phyloP scores from a whole-genome alignment of 2,329 filamentous ascomycete species.

The Cladosporium sp. region DNA sequence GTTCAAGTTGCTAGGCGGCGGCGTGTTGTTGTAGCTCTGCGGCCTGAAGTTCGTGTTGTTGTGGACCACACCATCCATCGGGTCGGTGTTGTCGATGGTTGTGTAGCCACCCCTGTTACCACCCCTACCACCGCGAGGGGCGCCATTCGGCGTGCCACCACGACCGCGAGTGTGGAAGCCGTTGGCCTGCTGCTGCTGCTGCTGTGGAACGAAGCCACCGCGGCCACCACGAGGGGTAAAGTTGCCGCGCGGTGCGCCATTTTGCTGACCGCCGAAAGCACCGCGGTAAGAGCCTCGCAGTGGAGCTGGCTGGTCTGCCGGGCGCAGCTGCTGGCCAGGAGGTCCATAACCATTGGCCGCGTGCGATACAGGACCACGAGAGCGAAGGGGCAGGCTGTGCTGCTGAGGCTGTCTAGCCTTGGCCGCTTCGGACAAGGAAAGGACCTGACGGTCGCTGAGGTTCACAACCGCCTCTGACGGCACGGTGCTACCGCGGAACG shows the following conservation, averaged over 20 bases:
- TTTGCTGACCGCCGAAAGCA: slow-evolving; percentile 46
- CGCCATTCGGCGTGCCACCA: slow-evolving; percentile 23
- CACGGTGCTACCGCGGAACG: slow-evolving; percentile 92
- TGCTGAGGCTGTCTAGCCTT: slow-evolving; percentile 25
- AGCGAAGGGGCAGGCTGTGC: slow-evolving; percentile 23
- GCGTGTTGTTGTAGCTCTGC: slow-evolving; percentile 50
- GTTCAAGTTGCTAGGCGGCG: slow-evolving; percentile 57
- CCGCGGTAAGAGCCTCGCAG: slow-evolving; percentile 56
- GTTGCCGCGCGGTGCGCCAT: slow-evolving; percentile 25
- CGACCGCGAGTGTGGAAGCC: slow-evolving; percentile 21
- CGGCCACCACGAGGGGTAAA: slow-evolving; percentile 33
- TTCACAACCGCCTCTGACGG: slow-evolving; percentile 85
- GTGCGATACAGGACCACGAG: slow-evolving; percentile 44
- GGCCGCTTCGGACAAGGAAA: slow-evolving; percentile 50
- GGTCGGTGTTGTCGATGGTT: slow-evolving; percentile 47
- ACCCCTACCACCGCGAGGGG: slow-evolving; percentile 33
- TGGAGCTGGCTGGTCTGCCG: slow-evolving; percentile 54
- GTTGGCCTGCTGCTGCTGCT: slow-evolving; percentile 13
- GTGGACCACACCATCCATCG: slow-evolving; percentile 49
- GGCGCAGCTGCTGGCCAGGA: slow-evolving; percentile 57
- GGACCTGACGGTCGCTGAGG: slow-evolving; percentile 73
- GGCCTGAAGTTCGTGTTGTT: slow-evolving; percentile 56
- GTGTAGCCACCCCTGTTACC: slow-evolving; percentile 43
- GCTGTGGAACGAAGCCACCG: slow-evolving; percentile 28
- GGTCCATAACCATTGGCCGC: slow-evolving; percentile 52